Evolutionary conservation across 352 stramenopile species (phyloP).

Genomic region (Pythium chondricola): DNA sequence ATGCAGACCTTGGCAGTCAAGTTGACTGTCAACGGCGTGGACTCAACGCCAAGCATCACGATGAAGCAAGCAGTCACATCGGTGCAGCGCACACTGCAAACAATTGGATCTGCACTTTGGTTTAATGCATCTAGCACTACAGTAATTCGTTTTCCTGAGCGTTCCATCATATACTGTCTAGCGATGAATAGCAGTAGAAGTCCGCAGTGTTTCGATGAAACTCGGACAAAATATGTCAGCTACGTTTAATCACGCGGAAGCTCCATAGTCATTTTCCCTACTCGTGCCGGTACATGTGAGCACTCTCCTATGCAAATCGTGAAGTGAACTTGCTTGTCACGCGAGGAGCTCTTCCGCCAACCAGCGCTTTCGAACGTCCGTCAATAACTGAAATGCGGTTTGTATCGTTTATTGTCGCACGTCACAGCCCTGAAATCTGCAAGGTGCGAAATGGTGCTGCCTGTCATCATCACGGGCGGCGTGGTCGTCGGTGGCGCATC

Average conservation of each 20-base stretch:
- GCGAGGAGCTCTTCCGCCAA: neutral
- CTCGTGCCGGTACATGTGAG: neutral
- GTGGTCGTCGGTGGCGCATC: constrained; percentile 35
- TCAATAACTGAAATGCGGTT: neutral
- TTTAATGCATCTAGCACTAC: no score
- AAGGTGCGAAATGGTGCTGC: constrained; percentile 66
- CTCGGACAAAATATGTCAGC: constrained; percentile 26
- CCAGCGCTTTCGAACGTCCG: constrained; percentile 19
- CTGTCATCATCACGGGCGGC: constrained; percentile 56
- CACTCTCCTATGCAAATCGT: neutral
- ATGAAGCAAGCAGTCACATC: no score
- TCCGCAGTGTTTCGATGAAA: constrained; percentile 45
- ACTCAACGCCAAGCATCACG: no score
- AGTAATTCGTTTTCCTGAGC: no score
- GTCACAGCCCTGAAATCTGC: no score
- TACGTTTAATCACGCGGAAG: constrained; percentile 67
- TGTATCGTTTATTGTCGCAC: no score
- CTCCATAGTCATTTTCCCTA: neutral
- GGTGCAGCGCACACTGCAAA: no score
- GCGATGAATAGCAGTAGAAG: constrained; percentile 67
- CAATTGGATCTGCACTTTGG: no score
- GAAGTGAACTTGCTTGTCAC: constrained; percentile 1
- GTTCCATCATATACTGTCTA: constrained; percentile 88
- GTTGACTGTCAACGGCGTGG: no score
- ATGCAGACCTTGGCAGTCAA: no score